Conservation (phyloP, 805 yeast genomes). For the Metschnikowia rubicola region DNA sequence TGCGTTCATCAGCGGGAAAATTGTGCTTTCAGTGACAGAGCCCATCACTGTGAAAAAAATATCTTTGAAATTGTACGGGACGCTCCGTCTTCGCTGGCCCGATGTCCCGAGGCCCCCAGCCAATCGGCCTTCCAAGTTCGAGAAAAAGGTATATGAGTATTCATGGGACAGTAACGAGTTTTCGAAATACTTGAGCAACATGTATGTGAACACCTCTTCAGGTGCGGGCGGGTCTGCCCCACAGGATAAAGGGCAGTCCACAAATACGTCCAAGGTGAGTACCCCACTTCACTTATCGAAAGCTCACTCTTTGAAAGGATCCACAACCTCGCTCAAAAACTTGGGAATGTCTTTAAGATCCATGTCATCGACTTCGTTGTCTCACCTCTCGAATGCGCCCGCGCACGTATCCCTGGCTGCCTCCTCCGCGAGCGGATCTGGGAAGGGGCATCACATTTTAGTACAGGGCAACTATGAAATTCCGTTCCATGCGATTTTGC, state of each 20-base stretch:
- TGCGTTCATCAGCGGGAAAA: conserved; percentile 68
- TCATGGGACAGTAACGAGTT: conserved; percentile 71
- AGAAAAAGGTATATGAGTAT: conserved; percentile 68
- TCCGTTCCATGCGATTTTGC: conserved; percentile 81
- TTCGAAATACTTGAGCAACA: conserved; percentile 35
- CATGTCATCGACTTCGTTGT: conserved; percentile 31
- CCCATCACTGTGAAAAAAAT: conserved; percentile 67
- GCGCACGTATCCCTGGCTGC: conserved; percentile 12
- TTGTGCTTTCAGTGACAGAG: conserved; percentile 72
- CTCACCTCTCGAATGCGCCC: conserved; percentile 18
- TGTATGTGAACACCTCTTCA: conserved; percentile 24
- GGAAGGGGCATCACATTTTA: conserved; percentile 38
- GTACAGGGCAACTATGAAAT: conserved; percentile 82
- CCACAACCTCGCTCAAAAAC: conserved; percentile 42
- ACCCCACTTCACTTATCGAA: conserved; percentile 11
- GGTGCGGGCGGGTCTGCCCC: neutral
- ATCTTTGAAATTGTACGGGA: conserved; percentile 62
- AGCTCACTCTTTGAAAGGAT: conserved; percentile 32
- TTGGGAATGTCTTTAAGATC: conserved; percentile 31
- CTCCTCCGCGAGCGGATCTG: conserved; percentile 26
- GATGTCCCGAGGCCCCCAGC: conserved; percentile 41
- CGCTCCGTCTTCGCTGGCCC: conserved; percentile 60
- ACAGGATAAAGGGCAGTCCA: conserved; percentile 2
- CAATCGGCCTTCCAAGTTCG: conserved; percentile 49
- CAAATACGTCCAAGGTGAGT: conserved; percentile 1